Evolutionary conservation across 2,329 filamentous ascomycete species (phyloP).

Genomic region (Shiraia bambusicola): DNA sequence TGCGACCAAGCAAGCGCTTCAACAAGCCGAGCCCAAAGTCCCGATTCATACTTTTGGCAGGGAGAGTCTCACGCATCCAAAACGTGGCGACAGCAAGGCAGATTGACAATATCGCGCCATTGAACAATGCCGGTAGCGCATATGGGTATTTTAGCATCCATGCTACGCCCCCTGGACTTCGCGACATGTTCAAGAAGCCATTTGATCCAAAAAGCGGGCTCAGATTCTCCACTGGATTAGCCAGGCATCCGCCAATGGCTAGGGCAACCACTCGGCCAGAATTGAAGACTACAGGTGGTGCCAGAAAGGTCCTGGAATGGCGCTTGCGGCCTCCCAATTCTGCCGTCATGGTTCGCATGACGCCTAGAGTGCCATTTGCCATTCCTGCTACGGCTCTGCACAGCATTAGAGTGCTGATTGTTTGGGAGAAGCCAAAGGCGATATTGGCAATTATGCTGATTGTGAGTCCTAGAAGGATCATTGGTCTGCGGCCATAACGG

Average conservation of each 20-base stretch:
- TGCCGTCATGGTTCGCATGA: constrained; percentile 72
- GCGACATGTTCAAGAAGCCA: constrained; percentile 61
- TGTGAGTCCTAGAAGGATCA: constrained; percentile 71
- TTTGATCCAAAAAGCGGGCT: constrained; percentile 62
- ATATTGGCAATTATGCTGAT: constrained; percentile 66
- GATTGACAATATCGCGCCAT: constrained; percentile 58
- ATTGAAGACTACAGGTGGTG: constrained; percentile 67
- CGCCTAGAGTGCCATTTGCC: constrained; percentile 70
- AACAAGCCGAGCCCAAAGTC: constrained; percentile 43
- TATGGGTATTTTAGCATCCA: constrained; percentile 69
- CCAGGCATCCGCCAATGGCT: constrained; percentile 61
- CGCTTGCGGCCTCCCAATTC: constrained; percentile 69
- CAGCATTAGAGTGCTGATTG: constrained; percentile 62
- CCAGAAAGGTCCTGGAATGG: constrained; percentile 55
- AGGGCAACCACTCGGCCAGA: constrained; percentile 47
- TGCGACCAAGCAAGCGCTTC: constrained; percentile 25
- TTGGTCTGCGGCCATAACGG: constrained; percentile 69
- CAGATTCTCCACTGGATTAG: constrained; percentile 63
- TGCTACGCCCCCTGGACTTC: constrained; percentile 59
- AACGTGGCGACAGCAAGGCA: constrained; percentile 59
- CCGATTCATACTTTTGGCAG: constrained; percentile 27
- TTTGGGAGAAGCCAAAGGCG: constrained; percentile 67
- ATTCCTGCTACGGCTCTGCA: constrained; percentile 67
- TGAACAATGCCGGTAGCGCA: constrained; percentile 67
- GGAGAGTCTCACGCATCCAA: constrained; percentile 62